Percentiles rank a stretch among this genome's conserved stretches.
Evolutionary conservation across 2,329 filamentous ascomycete species (phyloP).

Genomic region (Colletotrichum karsti): DNA sequence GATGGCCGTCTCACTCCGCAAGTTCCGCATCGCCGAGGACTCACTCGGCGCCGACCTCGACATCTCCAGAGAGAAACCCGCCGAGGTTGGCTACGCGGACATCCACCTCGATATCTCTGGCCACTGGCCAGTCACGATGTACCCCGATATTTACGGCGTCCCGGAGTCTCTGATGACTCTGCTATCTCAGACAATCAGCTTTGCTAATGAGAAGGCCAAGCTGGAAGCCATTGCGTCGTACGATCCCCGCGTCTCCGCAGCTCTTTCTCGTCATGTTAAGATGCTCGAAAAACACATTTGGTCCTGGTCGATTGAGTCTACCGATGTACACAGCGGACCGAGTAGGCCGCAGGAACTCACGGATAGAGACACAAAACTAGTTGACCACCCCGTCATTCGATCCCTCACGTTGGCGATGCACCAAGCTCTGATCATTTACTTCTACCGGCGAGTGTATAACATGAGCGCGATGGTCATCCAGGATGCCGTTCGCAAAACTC

Average conservation of each 20-base stretch:
- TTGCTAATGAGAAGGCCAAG: conserved; percentile 50
- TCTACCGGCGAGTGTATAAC: conserved; percentile 51
- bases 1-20: conserved; percentile 30
- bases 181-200: conserved; percentile 49
- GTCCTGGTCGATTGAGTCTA: conserved; percentile 35
- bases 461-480: conserved; percentile 50
- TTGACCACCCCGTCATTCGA: conserved; percentile 32
- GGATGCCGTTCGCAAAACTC: conserved; percentile 42
- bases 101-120: conserved; percentile 51
- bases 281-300: conserved; percentile 42
- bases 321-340: conserved; percentile 3
- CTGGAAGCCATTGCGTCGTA: conserved; percentile 33
- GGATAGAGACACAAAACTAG: background rate
- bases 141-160: conserved; percentile 53
- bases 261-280: conserved; percentile 38
- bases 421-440: conserved; percentile 52
- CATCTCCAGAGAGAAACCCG: conserved; percentile 39
- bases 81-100: conserved; percentile 51
- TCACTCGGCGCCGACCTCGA: conserved; percentile 33
- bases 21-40: conserved; percentile 38
- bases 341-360: background rate
- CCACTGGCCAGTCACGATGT: conserved; percentile 48
- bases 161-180: conserved; percentile 50
- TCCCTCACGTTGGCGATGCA: conserved; percentile 48
- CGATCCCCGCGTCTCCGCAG: conserved; percentile 35